Base-by-base conservation (phyloP, 2,329 filamentous ascomycete species). In the Cladophialophora yegresii region DNA sequence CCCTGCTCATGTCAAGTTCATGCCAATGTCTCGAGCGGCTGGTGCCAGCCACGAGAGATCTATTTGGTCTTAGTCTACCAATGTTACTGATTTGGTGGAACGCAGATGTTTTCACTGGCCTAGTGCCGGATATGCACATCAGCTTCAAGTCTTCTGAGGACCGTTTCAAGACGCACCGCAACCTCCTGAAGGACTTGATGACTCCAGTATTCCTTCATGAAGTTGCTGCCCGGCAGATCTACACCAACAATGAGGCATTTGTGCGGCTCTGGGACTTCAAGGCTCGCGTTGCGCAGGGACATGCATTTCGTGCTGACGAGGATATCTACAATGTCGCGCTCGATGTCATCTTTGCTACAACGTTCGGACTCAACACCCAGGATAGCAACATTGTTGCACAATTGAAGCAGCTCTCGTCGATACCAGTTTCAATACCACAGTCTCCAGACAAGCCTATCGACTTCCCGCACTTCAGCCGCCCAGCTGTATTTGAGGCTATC, bases 341-440 rank as follows among this genome's bases (percentile, higher is more conserved):
- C 28, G 78, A 80, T 64, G 74, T 72, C 13, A 77, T 79, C 30
- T 80, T 75, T 75, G 76, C 74, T 0, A 74, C 73, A 8, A 68
- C 76, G 0, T 72, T 79, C 13, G 78, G 77, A 2, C 71, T 73
- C 2, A 67, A 76, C n/a, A 71, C 75, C n/a, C 73, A 74, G 1
- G 47, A 63, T 16, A 28, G 56, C 49, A 70, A 75, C 2, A 73
- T 65, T 12, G 66, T 67, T 32, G 63, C 68, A 40, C 66, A 73
- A 26, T 68, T 71, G n/a, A 45, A 67, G 13, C 67, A 68, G 45
- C 40, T 73, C 30, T 23, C 23, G 23, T 33, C 54, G 12, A 9
- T 23, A 7, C n/a, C 45, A 43, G 47, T 47, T 9, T 13, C 59
- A n/a, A 26, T 40, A 20, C 57, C 57, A 6, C 49, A 50, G 13